These are phyloP conservation scores for Pueraria montana DNA, from an alignment of 306 rosid species.

Conservation along the genomic window DNA sequence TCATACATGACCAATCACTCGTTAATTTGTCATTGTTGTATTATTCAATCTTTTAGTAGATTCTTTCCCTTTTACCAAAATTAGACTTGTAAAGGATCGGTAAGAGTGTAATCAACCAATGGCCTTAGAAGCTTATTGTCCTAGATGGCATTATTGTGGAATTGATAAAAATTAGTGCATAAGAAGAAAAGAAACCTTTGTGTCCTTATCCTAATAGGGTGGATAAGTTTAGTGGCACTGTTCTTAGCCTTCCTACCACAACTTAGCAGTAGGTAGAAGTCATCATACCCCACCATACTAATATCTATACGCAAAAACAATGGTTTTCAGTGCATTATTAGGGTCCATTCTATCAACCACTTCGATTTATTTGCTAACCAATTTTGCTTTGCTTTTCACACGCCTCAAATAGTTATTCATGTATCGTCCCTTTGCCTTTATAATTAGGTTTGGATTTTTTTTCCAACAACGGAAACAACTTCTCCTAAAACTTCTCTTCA, in stretches of 20 bases:
- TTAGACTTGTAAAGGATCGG: background rate
- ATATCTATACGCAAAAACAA: slow-evolving; percentile 40
- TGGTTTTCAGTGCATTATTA: slow-evolving; percentile 25
- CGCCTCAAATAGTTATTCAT: slow-evolving; percentile 21
- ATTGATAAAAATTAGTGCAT: slow-evolving; percentile 39
- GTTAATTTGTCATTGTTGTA: background rate
- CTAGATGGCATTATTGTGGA: slow-evolving; percentile 39
- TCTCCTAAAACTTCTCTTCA: background rate
- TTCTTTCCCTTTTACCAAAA: background rate
- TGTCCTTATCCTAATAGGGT: slow-evolving; percentile 45
- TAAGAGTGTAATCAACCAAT: background rate
- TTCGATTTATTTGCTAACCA: slow-evolving; percentile 36
- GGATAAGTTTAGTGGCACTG: slow-evolving; percentile 46
- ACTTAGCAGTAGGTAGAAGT: slow-evolving; percentile 47
- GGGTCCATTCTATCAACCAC: slow-evolving; percentile 50
- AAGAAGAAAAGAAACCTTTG: slow-evolving; percentile 29
- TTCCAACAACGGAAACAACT: background rate
- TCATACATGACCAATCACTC: background rate
- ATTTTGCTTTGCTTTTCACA: slow-evolving; percentile 24
- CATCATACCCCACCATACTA: slow-evolving; percentile 45
- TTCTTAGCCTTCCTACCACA: slow-evolving; percentile 44
- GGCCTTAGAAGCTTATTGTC: slow-evolving; percentile 22
- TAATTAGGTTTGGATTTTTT: slow-evolving; percentile 13
- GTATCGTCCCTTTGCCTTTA: slow-evolving; percentile 17
- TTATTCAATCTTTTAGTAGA: slow-evolving; percentile 3